Conservation (phyloP, 2,329 filamentous ascomycete genomes). For the Macrophomina phaseolina region DNA sequence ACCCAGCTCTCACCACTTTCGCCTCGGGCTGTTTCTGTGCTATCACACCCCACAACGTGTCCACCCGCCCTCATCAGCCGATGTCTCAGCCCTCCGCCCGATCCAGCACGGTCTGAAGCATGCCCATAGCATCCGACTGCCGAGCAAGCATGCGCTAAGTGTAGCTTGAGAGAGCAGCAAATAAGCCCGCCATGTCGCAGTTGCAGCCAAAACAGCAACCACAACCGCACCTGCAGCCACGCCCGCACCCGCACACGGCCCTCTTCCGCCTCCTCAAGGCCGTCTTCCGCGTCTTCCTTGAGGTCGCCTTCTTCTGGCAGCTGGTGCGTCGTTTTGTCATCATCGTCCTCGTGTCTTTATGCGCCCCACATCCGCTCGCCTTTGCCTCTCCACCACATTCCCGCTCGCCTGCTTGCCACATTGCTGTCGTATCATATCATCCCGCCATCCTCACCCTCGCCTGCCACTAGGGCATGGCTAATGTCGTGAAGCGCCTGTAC, state of each 20-base stretch:
- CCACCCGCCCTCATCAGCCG: slow-evolving; percentile 8
- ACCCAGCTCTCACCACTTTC: slow-evolving; percentile 20
- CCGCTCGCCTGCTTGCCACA: background rate
- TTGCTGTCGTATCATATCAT: background rate
- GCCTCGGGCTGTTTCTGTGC: slow-evolving; percentile 4
- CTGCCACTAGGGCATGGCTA: slow-evolving; percentile 22
- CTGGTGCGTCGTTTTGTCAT: slow-evolving; percentile 38
- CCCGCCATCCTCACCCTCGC: background rate
- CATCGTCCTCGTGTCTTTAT: slow-evolving; percentile 3
- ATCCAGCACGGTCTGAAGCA: slow-evolving; percentile 21
- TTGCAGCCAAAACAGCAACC: slow-evolving; percentile 14
- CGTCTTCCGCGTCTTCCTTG: slow-evolving; percentile 41
- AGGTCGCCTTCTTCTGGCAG: slow-evolving; percentile 49
- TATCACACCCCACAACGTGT: slow-evolving; percentile 24
- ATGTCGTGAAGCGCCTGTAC: slow-evolving; percentile 64
- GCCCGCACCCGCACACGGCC: background rate
- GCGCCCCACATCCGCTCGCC: background rate
- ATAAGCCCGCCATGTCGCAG: slow-evolving; percentile 16
- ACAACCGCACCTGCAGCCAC: background rate
- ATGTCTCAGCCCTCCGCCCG: slow-evolving; percentile 19
- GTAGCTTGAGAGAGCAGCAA: background rate
- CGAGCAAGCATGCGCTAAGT: slow-evolving; percentile 24
- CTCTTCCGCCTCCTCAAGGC: slow-evolving; percentile 35
- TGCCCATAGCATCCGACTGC: slow-evolving; percentile 9
- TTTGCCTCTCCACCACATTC: slow-evolving; percentile 1